These are phyloP conservation scores for Fraxinus excelsior DNA, from an alignment of 257 asterid genomes.

Conservation along the genomic window DNA sequence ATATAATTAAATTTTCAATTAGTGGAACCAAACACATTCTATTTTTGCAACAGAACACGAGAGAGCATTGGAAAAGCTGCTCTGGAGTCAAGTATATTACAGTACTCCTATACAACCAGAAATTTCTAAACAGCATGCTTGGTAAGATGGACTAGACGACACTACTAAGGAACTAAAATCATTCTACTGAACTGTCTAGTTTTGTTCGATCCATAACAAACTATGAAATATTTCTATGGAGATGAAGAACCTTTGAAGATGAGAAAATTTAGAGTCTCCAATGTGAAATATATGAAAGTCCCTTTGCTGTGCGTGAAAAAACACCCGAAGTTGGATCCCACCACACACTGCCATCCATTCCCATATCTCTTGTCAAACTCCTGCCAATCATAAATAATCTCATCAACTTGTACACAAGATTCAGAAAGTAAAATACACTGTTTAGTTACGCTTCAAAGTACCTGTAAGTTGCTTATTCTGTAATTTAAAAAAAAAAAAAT, in stretches of 20 bases:
- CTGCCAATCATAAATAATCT: conserved; percentile 35
- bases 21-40: background rate
- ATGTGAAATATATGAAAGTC: conserved; percentile 81
- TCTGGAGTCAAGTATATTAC: background rate
- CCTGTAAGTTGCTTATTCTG: background rate
- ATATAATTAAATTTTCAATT: no score
- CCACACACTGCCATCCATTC: conserved; percentile 93
- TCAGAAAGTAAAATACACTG: background rate
- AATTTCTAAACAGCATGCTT: background rate
- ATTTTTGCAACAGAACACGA: background rate
- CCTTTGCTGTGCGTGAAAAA: conserved; percentile 85
- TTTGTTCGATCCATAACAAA: background rate
- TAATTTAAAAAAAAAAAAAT: no score
- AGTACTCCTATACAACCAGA: background rate
- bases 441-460: no score
- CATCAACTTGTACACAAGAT: background rate
- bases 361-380: conserved; percentile 81
- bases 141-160: background rate
- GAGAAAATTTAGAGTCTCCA: conserved; percentile 87
- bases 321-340: conserved; percentile 95
- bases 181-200: background rate
- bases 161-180: background rate
- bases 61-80: background rate
- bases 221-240: background rate
- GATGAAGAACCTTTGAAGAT: conserved; percentile 75